phyloP scores from a whole-genome alignment of 2,329 filamentous ascomycete species.

The Neonectria magnoliae region DNA sequence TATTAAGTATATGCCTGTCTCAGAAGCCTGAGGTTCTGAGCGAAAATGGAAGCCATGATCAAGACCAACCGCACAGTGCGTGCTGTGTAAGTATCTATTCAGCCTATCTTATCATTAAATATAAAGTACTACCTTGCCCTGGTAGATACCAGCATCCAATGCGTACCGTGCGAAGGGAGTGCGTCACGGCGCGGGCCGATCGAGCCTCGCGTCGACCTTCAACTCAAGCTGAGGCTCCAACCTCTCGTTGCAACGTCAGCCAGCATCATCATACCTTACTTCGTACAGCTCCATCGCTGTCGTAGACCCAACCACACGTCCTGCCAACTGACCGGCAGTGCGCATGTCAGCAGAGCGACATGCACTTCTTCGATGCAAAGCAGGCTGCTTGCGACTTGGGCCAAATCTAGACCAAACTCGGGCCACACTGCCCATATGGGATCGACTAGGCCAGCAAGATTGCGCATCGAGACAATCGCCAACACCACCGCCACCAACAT shows the following conservation, averaged over 20 bases:
- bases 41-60: neutral
- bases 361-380: constrained; percentile 7
- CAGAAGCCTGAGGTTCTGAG: neutral
- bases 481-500: constrained; percentile 27
- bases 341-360: constrained; percentile 11
- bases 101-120: too few relatives aligned
- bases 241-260: neutral
- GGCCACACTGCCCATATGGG: constrained; percentile 27
- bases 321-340: constrained; percentile 15
- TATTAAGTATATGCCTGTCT: too few relatives aligned
- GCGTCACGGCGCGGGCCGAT: constrained; percentile 17
- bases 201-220: constrained; percentile 18
- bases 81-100: too few relatives aligned
- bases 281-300: neutral
- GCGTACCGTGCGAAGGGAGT: constrained; percentile 1
- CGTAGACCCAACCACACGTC: neutral
- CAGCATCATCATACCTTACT: neutral
- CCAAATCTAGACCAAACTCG: constrained; percentile 32
- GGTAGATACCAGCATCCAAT: too few relatives aligned
- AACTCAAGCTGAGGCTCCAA: constrained; percentile 13
- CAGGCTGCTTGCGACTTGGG: constrained; percentile 11
- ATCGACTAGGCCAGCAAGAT: constrained; percentile 19
- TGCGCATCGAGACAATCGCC: constrained; percentile 1
- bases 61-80: constrained; percentile 1
- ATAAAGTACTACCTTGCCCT: too few relatives aligned